phyloP scores from a whole-genome alignment of 2,329 filamentous ascomycete genomes.

The Epichloe coenophiala region DNA sequence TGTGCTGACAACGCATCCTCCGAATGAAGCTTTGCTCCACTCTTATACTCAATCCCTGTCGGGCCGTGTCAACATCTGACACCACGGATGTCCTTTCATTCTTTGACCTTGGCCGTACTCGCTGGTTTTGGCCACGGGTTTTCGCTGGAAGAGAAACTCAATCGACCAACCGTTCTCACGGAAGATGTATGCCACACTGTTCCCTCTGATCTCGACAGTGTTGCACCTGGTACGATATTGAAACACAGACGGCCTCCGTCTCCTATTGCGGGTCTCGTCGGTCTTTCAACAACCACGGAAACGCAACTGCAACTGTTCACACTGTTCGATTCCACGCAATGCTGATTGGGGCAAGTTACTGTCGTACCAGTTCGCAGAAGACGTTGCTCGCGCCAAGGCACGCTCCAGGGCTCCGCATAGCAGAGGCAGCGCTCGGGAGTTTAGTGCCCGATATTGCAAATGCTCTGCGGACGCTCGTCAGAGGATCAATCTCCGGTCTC shows the following conservation, averaged over 20 bases:
- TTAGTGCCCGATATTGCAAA: too few species aligned
- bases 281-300: neutral
- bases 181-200: neutral
- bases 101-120: too few species aligned
- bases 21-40: too few species aligned
- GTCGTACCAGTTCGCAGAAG: neutral
- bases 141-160: too few species aligned
- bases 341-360: neutral
- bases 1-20: too few species aligned
- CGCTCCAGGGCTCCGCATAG: conserved; percentile 12
- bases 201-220: neutral
- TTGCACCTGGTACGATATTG: neutral
- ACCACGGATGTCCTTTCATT: too few species aligned
- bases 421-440: conserved; percentile 4
- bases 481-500: conserved; percentile 9
- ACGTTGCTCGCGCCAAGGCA: conserved; percentile 7
- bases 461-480: too few species aligned
- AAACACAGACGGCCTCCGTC: neutral
- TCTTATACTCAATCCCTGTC: too few species aligned
- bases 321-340: neutral
- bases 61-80: too few species aligned
- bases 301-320: neutral
- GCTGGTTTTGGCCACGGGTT: too few species aligned
- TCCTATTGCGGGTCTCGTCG: neutral
- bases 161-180: too few species aligned